Evolutionary conservation across 1,284 basidiomycete genomes (phyloP), one percentile per base, ranked within the genome.

Genomic region (Exobasidium cylindrosporum): DNA sequence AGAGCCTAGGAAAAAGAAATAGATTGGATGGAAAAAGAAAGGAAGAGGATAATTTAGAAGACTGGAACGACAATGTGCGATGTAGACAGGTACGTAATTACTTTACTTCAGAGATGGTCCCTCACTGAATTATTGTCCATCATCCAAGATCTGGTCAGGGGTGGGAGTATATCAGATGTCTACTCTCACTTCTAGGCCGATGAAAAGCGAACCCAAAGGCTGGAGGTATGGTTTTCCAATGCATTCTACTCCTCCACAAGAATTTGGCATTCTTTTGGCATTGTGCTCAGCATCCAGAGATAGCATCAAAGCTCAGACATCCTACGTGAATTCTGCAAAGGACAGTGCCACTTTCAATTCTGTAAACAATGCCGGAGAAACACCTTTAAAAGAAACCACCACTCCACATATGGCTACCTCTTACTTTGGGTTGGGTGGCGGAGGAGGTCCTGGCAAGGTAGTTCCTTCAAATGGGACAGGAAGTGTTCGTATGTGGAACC

Each of bases 401-500:
- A 17, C 35, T 40, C 35, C 17, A 40, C 35, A 40, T 17, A 14
- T 50, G 21, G 26, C 21, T 28, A 50, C 47, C 6, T 64, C 64
- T 54, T 66, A 69, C 28, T 70, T 73, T 49, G 70, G 70, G 1
- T 26, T 64, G 11, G 64, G 62, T 13, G 60, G 68, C 1, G 70
- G 70, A 10, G 68, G 70, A 17, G 70, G 68, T 0, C 47, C 64
- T 1, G 66, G 70, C 1, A 61, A 68, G 7, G 64, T 67, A 13
- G 64, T 67, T 2, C 70, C 70, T n/a, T 64, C 68, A 17, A 64
- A 57, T 4, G 66, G 67, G 7, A 63, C 55, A 3, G 72, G 72
- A 4, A 46, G 57, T 3, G 68, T 74, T 1, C 40, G 67, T 6
- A 74, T 74, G 72, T 74, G 72, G 72, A 70, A 69, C 50, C 57